Conservation (phyloP, 768 basidiomycete species). For the Lactarius hatsudake region DNA sequence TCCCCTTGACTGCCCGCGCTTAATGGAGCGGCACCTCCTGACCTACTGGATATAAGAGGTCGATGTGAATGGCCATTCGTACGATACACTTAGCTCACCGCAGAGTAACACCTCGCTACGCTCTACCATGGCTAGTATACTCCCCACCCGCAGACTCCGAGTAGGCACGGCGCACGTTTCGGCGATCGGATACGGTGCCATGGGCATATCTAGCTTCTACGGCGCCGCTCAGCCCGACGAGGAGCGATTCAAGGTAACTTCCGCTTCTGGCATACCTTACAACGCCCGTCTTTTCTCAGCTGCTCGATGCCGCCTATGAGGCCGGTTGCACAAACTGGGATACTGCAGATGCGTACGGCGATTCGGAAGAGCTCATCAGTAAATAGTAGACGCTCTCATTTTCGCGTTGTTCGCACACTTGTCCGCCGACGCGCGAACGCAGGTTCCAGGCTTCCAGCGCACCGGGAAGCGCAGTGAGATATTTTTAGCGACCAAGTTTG, state of each 20-base stretch:
- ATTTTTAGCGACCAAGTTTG: constrained; percentile 43
- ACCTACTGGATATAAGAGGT: not conserved
- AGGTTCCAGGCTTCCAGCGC: constrained; percentile 55
- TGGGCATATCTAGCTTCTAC: constrained; percentile 54
- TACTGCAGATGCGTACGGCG: constrained; percentile 42
- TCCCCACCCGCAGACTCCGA: constrained; percentile 42
- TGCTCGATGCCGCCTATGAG: constrained; percentile 44
- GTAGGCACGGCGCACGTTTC: constrained; percentile 48
- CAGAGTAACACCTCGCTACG: not conserved
- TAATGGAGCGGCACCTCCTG: not conserved
- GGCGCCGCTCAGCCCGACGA: constrained; percentile 50
- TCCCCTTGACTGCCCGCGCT: not conserved
- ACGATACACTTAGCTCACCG: too few species aligned
- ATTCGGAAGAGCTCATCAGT: constrained; percentile 46
- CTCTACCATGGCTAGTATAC: constrained; percentile 17
- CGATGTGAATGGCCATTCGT: not conserved
- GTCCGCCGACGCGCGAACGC: not conserved
- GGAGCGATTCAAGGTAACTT: constrained; percentile 48
- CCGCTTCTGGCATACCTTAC: not conserved
- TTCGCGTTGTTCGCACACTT: too few species aligned
- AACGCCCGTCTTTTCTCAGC: not conserved
- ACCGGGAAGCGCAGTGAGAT: constrained; percentile 53
- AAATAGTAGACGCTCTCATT: constrained; percentile 37
- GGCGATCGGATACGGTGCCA: constrained; percentile 58
- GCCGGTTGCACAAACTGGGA: constrained; percentile 48